Evolutionary conservation across 2,329 filamentous ascomycete genomes (phyloP).

Genomic region (Pyrenophora graminea): DNA sequence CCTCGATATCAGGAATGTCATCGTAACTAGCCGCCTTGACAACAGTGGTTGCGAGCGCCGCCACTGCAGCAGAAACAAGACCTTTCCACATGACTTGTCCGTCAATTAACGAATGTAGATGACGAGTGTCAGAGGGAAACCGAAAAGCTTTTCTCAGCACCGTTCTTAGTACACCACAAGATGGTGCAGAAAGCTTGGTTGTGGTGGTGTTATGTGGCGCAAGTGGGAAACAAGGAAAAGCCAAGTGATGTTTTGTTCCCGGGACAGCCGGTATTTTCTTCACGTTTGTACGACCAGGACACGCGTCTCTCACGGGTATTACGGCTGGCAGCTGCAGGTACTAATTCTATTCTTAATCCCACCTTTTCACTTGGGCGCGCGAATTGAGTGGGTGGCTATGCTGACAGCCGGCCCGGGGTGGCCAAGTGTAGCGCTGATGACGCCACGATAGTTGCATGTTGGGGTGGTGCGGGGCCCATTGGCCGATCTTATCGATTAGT

Average conservation of each 20-base stretch:
- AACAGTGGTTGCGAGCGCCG: constrained; percentile 16
- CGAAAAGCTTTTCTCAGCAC: constrained; percentile 13
- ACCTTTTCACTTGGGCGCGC: not conserved
- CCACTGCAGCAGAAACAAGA: constrained; percentile 18
- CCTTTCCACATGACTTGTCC: constrained; percentile 15
- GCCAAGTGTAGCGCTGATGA: no score
- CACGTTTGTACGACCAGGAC: not conserved
- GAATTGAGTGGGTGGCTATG: no score
- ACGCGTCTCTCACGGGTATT: not conserved
- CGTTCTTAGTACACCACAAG: constrained; percentile 14
- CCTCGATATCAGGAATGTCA: constrained; percentile 38
- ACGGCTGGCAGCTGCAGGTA: not conserved
- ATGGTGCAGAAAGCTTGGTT: constrained; percentile 12
- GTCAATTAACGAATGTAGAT: constrained; percentile 9
- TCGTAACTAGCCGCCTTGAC: constrained; percentile 37
- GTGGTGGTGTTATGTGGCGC: not conserved
- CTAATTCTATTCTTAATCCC: not conserved
- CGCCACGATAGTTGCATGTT: not conserved
- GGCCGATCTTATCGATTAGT: not conserved
- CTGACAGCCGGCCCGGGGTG: no score
- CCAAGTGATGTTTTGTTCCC: not conserved
- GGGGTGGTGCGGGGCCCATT: not conserved
- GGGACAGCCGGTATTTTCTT: constrained; percentile 1
- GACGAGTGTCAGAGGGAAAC: constrained; percentile 6
- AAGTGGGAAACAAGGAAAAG: not conserved